These are phyloP conservation scores for Scedosporium minutisporum DNA, from an alignment of 2,329 filamentous ascomycete genomes.

Conservation along the genomic window DNA sequence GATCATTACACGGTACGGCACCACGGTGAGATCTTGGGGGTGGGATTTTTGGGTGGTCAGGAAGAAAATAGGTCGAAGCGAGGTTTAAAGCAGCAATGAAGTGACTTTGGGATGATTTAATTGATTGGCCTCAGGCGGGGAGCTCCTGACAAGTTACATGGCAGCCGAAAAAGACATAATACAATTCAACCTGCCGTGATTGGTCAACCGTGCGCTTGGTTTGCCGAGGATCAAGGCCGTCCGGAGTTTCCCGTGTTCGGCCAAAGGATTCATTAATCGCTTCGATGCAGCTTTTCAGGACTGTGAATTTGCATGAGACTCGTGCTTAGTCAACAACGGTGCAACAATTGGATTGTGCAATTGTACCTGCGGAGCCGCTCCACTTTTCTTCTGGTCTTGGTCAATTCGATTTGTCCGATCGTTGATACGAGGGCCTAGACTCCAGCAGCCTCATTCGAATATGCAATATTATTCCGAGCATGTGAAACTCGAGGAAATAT, in stretches of 20 bases:
- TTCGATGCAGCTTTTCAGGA: neutral
- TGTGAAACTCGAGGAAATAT: too few relatives aligned
- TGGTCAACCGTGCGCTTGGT: constrained; percentile 2
- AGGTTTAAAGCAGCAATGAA: neutral
- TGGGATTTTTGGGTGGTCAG: neutral
- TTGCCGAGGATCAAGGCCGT: constrained; percentile 4
- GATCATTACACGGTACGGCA: neutral
- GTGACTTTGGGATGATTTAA: neutral
- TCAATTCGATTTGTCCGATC: too few relatives aligned
- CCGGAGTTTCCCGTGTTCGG: constrained; percentile 5
- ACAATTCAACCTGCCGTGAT: constrained; percentile 6
- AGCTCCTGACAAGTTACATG: constrained; percentile 2
- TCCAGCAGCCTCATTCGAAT: too few relatives aligned
- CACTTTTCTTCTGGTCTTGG: too few relatives aligned
- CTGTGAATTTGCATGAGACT: neutral
- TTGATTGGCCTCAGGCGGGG: constrained; percentile 4
- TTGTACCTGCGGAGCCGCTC: too few relatives aligned
- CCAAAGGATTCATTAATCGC: neutral
- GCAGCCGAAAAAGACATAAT: constrained; percentile 4
- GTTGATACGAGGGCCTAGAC: too few relatives aligned
- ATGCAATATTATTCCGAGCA: too few relatives aligned
- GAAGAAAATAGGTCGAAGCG: neutral
- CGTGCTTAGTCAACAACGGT: neutral
- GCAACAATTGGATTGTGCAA: too few relatives aligned
- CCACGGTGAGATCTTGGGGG: neutral